Conservation (phyloP, 2,329 filamentous ascomycete species). For the Xylariales sp. region DNA sequence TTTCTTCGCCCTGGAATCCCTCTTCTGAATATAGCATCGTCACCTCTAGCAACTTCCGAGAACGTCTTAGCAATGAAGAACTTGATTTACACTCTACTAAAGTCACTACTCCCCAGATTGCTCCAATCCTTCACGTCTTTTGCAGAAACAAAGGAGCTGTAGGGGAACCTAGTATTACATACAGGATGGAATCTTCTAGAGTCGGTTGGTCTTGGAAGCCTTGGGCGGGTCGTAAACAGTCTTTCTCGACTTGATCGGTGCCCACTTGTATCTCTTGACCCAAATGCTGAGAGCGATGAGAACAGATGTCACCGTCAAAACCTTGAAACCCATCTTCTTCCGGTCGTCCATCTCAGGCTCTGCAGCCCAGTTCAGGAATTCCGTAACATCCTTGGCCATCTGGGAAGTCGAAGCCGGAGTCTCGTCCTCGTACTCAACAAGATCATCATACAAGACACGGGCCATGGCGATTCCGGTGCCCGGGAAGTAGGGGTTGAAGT, state of each 20-base stretch:
- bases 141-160: constrained; percentile 27
- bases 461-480: constrained; percentile 99
- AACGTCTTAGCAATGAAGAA: too few relatives aligned
- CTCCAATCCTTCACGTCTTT: constrained; percentile 21
- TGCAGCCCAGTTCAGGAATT: constrained; percentile 98
- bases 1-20: too few relatives aligned
- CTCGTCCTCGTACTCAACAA: constrained; percentile 97
- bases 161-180: constrained; percentile 28
- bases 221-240: constrained; percentile 78
- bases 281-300: constrained; percentile 87
- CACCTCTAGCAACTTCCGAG: too few relatives aligned
- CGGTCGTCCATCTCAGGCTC: constrained; percentile 99
- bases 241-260: constrained; percentile 92
- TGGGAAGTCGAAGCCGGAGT: constrained; percentile 93
- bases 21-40: too few relatives aligned
- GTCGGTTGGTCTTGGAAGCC: constrained; percentile 42
- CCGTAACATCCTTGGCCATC: constrained; percentile 99
- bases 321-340: constrained; percentile 99
- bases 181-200: constrained; percentile 29
- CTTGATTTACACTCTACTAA: constrained; percentile 40
- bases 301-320: constrained; percentile 71
- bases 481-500: constrained; percentile 99
- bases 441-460: constrained; percentile 93
- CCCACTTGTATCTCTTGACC: constrained; percentile 99
- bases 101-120: constrained; percentile 27